These are phyloP conservation scores for Metschnikowia rubicola DNA, from an alignment of 805 yeast species.

Conservation along the genomic window DNA sequence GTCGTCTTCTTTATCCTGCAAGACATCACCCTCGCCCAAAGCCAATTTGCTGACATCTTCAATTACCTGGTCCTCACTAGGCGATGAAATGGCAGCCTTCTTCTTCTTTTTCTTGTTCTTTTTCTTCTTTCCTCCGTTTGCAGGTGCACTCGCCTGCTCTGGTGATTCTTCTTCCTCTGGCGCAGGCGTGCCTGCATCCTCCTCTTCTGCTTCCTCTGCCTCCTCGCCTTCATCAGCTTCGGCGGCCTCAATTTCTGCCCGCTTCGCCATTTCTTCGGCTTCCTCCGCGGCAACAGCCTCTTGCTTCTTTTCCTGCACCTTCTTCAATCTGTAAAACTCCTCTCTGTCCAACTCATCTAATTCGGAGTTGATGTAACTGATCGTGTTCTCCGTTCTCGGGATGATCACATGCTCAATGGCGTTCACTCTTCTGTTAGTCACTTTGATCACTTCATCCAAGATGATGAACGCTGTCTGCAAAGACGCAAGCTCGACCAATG, in stretches of 20 bases:
- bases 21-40: constrained; percentile 25
- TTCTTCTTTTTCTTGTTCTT: constrained; percentile 17
- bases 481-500: constrained; percentile 91
- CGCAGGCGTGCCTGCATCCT: constrained; percentile 6
- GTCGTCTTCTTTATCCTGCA: constrained; percentile 44
- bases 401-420: constrained; percentile 98
- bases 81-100: constrained; percentile 9
- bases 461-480: constrained; percentile 95
- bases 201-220: constrained; percentile 20
- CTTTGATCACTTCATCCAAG: constrained; percentile 95
- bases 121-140: constrained; percentile 11
- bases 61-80: constrained; percentile 19
- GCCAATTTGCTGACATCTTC: constrained; percentile 29
- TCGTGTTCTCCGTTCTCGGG: constrained; percentile 96
- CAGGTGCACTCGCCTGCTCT: constrained; percentile 1
- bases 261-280: constrained; percentile 38
- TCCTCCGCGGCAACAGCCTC: constrained; percentile 67
- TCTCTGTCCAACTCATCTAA: constrained; percentile 97
- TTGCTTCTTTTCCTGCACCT: constrained; percentile 93
- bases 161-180: constrained; percentile 2
- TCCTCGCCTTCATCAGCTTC: constrained; percentile 21
- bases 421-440: constrained; percentile 96
- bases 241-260: constrained; percentile 20
- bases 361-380: constrained; percentile 86
- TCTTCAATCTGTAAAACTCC: constrained; percentile 93